A percentile compares a stretch with the other conserved stretches of the same genome.
phyloP scores from a whole-genome alignment of 352 stramenopile species.

The Aphanomyces euteiches region DNA sequence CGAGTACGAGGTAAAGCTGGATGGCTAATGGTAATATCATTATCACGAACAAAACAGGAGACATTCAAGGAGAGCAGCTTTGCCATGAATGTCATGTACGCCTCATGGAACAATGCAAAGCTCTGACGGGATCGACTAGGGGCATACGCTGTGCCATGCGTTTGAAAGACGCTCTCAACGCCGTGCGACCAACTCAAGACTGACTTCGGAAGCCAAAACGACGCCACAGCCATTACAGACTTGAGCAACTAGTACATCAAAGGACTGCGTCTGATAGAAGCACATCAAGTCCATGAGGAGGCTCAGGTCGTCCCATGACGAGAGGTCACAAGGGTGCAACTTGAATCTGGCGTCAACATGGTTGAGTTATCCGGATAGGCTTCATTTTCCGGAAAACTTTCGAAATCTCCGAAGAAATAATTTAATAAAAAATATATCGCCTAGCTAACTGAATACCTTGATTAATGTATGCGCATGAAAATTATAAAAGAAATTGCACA shows the following conservation, averaged over 20 bases:
- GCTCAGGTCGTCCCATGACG: too few relatives aligned
- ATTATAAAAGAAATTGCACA: slow-evolving; percentile 9
- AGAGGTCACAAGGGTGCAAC: too few relatives aligned
- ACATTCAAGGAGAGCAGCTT: slow-evolving; percentile 21
- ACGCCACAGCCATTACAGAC: too few relatives aligned
- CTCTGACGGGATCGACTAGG: not conserved
- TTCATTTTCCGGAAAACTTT: too few relatives aligned
- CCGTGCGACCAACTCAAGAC: not conserved
- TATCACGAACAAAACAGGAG: not conserved
- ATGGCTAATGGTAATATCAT: too few relatives aligned
- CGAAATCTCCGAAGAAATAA: not conserved
- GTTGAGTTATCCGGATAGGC: too few relatives aligned
- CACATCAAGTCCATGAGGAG: too few relatives aligned
- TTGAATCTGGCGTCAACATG: too few relatives aligned
- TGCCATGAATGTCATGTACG: slow-evolving; percentile 10
- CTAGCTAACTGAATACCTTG: not conserved
- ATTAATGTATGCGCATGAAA: not conserved
- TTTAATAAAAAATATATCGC: slow-evolving; percentile 7
- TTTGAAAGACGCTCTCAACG: slow-evolving; percentile 15
- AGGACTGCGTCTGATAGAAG: too few relatives aligned
- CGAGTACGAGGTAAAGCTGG: not conserved
- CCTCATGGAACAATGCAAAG: not conserved
- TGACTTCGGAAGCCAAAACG: too few relatives aligned
- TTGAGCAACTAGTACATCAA: too few relatives aligned
- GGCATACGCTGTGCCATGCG: slow-evolving; percentile 17